These are phyloP conservation scores for Gremmenia infestans DNA, from an alignment of 2,329 filamentous ascomycete genomes.

Conservation along the genomic window DNA sequence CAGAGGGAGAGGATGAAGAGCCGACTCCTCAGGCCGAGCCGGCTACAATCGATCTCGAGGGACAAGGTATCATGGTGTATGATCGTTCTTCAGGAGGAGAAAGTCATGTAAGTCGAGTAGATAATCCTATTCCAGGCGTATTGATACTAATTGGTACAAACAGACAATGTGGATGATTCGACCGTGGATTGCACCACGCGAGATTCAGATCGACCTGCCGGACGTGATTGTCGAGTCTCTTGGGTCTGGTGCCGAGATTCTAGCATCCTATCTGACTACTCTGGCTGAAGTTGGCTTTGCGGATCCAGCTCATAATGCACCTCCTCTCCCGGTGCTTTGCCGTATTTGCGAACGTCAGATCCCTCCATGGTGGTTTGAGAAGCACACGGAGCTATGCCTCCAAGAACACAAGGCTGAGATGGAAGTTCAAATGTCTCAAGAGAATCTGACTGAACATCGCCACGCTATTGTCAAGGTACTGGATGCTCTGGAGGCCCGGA, in stretches of 20 bases:
- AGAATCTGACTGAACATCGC: slow-evolving; percentile 85
- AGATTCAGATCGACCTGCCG: slow-evolving; percentile 94
- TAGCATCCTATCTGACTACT: slow-evolving; percentile 87
- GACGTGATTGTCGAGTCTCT: slow-evolving; percentile 85
- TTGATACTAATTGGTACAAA: slow-evolving; percentile 28
- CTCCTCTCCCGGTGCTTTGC: slow-evolving; percentile 81
- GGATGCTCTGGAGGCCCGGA: slow-evolving; percentile 80
- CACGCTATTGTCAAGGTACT: slow-evolving; percentile 93
- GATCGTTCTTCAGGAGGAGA: slow-evolving; percentile 80
- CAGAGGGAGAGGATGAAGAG: slow-evolving; percentile 26
- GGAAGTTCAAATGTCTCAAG: slow-evolving; percentile 95
- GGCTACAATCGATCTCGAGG: slow-evolving; percentile 74
- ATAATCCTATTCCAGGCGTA: neutral
- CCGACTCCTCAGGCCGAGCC: slow-evolving; percentile 35
- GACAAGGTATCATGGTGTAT: slow-evolving; percentile 97
- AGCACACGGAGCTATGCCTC: slow-evolving; percentile 92
- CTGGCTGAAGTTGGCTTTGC: slow-evolving; percentile 79
- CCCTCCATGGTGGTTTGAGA: slow-evolving; percentile 99
- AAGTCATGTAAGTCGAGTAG: slow-evolving; percentile 68
- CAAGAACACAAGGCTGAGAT: slow-evolving; percentile 96
- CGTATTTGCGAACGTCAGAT: slow-evolving; percentile 97
- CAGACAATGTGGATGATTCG: slow-evolving; percentile 99
- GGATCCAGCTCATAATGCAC: slow-evolving; percentile 70
- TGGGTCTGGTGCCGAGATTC: slow-evolving; percentile 88
- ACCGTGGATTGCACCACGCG: slow-evolving; percentile 78